A percentile compares a stretch with the other conserved stretches of the same genome.
Evolutionary conservation across 2,329 filamentous ascomycete species (phyloP).

Genomic region (Talaromyces sp.): DNA sequence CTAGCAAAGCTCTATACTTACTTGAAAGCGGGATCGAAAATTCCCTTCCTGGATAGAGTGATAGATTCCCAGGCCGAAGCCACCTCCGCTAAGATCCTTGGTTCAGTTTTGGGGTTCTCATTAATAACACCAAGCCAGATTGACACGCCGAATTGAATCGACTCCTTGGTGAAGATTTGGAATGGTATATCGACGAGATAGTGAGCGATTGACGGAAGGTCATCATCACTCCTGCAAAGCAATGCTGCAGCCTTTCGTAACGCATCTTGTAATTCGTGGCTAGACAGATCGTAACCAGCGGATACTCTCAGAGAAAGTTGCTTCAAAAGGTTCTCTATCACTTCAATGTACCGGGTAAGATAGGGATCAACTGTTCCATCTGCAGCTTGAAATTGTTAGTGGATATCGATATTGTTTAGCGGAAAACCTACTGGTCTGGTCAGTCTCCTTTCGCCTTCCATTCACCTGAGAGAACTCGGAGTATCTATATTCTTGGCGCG

Average conservation of each 20-base stretch:
- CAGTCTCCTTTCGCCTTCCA: slow-evolving; percentile 7
- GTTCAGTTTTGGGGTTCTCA: slow-evolving; percentile 83
- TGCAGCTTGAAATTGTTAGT: slow-evolving; percentile 2
- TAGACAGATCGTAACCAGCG: slow-evolving; percentile 63
- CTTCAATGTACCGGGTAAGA: slow-evolving; percentile 30
- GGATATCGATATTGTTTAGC: background rate
- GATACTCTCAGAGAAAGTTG: slow-evolving; percentile 68
- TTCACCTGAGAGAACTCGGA: slow-evolving; percentile 57
- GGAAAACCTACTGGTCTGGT: slow-evolving; percentile 4
- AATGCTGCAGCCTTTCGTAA: slow-evolving; percentile 80
- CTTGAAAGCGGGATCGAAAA: slow-evolving; percentile 70
- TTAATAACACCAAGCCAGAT: slow-evolving; percentile 96
- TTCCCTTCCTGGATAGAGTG: slow-evolving; percentile 68
- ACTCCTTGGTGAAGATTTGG: slow-evolving; percentile 85
- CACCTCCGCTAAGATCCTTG: slow-evolving; percentile 79
- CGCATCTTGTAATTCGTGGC: slow-evolving; percentile 72
- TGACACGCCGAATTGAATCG: slow-evolving; percentile 90
- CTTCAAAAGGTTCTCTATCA: slow-evolving; percentile 57
- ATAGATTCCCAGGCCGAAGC: slow-evolving; percentile 86
- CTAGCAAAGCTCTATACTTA: slow-evolving; percentile 35
- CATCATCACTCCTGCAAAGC: slow-evolving; percentile 69
- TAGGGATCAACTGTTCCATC: slow-evolving; percentile 5
- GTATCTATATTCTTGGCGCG: slow-evolving; percentile 90
- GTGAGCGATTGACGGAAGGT: slow-evolving; percentile 74
- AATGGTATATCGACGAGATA: slow-evolving; percentile 92